phyloP scores from a whole-genome alignment of 495 filamentous ascomycete genomes.

The Trichoderma erinaceum region DNA sequence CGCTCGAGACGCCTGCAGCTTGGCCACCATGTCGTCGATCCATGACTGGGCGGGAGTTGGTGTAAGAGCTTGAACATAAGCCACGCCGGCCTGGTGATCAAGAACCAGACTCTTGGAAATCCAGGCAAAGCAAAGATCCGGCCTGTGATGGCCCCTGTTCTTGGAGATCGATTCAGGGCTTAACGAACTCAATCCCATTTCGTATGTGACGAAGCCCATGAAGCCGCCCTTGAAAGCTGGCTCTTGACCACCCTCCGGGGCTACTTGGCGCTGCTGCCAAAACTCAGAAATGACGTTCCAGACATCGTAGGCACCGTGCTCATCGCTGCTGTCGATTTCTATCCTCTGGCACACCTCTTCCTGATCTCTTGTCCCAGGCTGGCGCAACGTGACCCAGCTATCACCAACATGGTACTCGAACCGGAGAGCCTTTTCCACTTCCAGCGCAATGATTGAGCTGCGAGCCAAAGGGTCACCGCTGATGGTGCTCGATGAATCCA shows the following conservation, averaged over 20 bases:
- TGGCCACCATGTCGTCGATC: slow-evolving; percentile 27
- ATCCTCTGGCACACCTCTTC: neutral
- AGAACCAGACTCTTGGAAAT: slow-evolving; percentile 74
- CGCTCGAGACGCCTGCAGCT: slow-evolving; percentile 23
- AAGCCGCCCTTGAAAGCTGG: slow-evolving; percentile 82
- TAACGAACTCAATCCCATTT: slow-evolving; percentile 57
- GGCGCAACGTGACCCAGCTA: slow-evolving; percentile 28
- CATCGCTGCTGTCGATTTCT: neutral
- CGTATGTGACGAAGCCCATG: slow-evolving; percentile 85
- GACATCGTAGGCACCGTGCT: slow-evolving; percentile 32
- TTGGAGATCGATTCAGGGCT: slow-evolving; percentile 16
- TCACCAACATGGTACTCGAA: slow-evolving; percentile 49
- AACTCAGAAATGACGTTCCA: slow-evolving; percentile 54
- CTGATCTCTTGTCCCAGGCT: neutral
- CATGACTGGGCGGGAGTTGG: slow-evolving; percentile 29
- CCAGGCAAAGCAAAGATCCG: slow-evolving; percentile 74
- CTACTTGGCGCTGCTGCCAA: slow-evolving; percentile 44
- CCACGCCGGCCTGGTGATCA: slow-evolving; percentile 55
- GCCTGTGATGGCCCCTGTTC: slow-evolving; percentile 40
- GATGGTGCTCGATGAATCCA: slow-evolving; percentile 49
- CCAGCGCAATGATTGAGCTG: slow-evolving; percentile 62
- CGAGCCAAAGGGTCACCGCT: slow-evolving; percentile 21
- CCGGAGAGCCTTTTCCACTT: slow-evolving; percentile 44
- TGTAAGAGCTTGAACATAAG: slow-evolving; percentile 61
- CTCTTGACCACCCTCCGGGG: slow-evolving; percentile 24